Conservation (phyloP, 202 grass and related monocot genomes). For the Saccharum hybrid region DNA sequence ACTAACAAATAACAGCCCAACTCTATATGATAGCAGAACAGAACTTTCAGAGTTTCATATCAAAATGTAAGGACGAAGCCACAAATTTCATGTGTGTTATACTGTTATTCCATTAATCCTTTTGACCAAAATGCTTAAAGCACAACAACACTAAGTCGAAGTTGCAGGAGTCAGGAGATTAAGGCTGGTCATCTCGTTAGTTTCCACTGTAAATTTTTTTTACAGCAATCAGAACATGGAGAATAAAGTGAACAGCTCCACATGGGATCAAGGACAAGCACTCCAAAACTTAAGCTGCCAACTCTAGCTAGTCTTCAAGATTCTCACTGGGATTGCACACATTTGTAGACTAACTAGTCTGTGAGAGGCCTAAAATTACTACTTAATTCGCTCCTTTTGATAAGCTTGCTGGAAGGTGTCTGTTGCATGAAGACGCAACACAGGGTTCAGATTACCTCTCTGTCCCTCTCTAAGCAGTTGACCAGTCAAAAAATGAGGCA, state of each 20-base stretch:
- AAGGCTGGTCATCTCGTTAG: constrained; percentile 17
- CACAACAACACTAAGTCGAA: constrained; percentile 14
- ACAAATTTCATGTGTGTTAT: constrained; percentile 39
- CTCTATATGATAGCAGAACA: background rate
- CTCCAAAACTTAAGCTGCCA: constrained; percentile 37
- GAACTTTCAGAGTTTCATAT: constrained; percentile 34
- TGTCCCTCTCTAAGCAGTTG: constrained; percentile 48
- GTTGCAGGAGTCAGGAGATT: constrained; percentile 26
- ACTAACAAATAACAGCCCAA: constrained; percentile 17
- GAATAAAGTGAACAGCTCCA: constrained; percentile 59
- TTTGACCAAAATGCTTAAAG: constrained; percentile 22
- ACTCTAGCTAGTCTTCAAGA: constrained; percentile 53
- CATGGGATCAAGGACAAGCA: constrained; percentile 70
- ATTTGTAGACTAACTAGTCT: constrained; percentile 58
- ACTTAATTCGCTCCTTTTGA: constrained; percentile 69
- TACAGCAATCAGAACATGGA: constrained; percentile 44
- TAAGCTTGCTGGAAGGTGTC: constrained; percentile 53
- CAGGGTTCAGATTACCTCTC: constrained; percentile 40
- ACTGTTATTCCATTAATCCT: background rate
- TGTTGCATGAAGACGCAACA: constrained; percentile 38
- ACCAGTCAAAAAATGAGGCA: constrained; percentile 80
- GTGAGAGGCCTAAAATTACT: constrained; percentile 54
- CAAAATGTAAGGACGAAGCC: constrained; percentile 29
- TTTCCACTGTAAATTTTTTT: constrained; percentile 25
- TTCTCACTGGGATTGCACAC: constrained; percentile 62